Percentiles rank a stretch among this genome's conserved stretches.
These are phyloP conservation scores for Rhynchospora breviuscula DNA, from an alignment of 176 grass and related monocot species.

Conservation along the genomic window DNA sequence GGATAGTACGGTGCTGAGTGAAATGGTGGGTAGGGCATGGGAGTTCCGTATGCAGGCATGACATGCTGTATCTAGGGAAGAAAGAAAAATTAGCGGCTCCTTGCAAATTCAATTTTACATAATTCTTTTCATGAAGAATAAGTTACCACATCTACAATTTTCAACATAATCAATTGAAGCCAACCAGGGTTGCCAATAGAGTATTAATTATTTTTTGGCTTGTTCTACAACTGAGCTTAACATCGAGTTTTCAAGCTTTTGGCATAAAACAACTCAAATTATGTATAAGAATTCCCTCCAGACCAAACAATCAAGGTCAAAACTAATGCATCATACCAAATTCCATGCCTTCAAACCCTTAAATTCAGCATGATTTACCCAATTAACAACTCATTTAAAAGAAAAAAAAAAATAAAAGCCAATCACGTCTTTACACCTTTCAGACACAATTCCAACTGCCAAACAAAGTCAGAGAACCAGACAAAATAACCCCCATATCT, in stretches of 20 bases:
- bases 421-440: neutral
- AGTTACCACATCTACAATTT: neutral
- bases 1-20: constrained; percentile 74
- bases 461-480: neutral
- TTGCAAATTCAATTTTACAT: neutral
- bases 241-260: too few relatives aligned
- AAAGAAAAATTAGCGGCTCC: neutral
- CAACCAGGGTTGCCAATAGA: neutral
- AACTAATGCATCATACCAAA: neutral
- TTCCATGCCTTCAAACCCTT: neutral
- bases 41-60: constrained; percentile 70
- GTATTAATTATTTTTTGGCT: neutral
- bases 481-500: neutral
- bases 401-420: neutral
- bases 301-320: neutral
- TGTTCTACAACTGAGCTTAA: neutral
- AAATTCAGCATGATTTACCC: neutral
- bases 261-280: neutral
- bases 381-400: neutral
- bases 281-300: neutral
- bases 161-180: neutral
- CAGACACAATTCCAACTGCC: neutral
- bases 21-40: constrained; percentile 51
- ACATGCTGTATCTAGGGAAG: constrained; percentile 34
- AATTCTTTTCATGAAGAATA: neutral